Evolutionary conservation across 495 filamentous ascomycete genomes (phyloP).

Genomic region (Aspergillus biplanus): DNA sequence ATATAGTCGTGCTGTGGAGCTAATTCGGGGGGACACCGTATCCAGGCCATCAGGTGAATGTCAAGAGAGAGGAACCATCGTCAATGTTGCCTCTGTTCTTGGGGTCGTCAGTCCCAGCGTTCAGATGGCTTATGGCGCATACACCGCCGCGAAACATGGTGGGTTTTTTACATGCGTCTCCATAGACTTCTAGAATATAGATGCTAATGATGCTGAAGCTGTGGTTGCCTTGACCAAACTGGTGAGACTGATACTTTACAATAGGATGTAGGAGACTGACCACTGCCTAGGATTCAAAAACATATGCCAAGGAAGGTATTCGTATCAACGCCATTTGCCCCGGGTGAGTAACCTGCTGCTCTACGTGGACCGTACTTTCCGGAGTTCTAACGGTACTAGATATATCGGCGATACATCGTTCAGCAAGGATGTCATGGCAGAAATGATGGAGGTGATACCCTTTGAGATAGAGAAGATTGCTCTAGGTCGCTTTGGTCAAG

Average conservation of each 20-base stretch:
- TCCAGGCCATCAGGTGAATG: conserved; percentile 21
- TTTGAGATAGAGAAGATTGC: conserved; percentile 18
- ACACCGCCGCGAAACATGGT: conserved; percentile 50
- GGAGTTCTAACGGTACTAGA: background rate
- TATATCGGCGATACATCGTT: conserved; percentile 26
- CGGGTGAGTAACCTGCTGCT: conserved; percentile 31
- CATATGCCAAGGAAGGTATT: conserved; percentile 47
- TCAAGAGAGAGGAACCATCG: conserved; percentile 32
- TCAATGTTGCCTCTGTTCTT: conserved; percentile 38
- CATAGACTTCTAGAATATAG: background rate
- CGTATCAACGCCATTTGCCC: conserved; percentile 56
- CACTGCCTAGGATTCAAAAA: conserved; percentile 40
- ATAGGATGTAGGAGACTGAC: background rate
- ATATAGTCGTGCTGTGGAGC: background rate
- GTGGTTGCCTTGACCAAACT: conserved; percentile 48
- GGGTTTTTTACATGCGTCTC: background rate
- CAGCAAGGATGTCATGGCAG: conserved; percentile 12
- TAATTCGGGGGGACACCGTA: background rate
- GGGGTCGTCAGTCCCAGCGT: conserved; percentile 26
- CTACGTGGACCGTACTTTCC: too few relatives aligned
- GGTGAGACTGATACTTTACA: too few relatives aligned
- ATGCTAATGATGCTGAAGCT: conserved; percentile 16
- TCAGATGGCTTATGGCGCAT: conserved; percentile 34
- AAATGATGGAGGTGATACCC: background rate
- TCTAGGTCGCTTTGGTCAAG: background rate